A percentile compares a stretch with the other conserved stretches of the same genome.
Evolutionary conservation across 805 yeast species (phyloP).

Genomic region (Kazachstania kunashirensis): DNA sequence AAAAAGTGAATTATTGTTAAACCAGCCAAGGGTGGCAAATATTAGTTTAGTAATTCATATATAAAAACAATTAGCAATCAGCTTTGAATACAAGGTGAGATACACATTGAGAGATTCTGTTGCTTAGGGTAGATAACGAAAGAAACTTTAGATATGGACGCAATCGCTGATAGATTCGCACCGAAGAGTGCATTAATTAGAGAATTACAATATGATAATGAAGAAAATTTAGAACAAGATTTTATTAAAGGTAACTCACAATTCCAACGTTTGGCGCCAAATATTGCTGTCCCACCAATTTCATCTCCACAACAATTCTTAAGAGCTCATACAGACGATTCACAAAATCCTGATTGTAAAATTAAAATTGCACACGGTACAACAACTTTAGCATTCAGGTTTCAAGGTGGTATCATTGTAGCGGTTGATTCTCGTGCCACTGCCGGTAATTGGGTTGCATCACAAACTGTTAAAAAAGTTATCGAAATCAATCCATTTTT

Average conservation of each 20-base stretch:
- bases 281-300: slow-evolving; percentile 68
- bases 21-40: too few species aligned
- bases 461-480: slow-evolving; percentile 95
- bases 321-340: slow-evolving; percentile 97
- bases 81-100: too few species aligned
- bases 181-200: slow-evolving; percentile 16
- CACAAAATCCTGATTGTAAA: slow-evolving; percentile 82
- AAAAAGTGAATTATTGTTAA: too few species aligned
- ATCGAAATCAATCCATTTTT: slow-evolving; percentile 92
- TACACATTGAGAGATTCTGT: too few species aligned
- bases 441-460: slow-evolving; percentile 96
- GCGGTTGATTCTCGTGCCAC: slow-evolving; percentile 98
- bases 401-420: slow-evolving; percentile 88
- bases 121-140: too few species aligned
- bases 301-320: slow-evolving; percentile 84
- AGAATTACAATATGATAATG: slow-evolving; percentile 24
- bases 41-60: too few species aligned
- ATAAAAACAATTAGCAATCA: too few species aligned
- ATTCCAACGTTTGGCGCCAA: slow-evolving; percentile 39
- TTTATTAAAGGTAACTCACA: slow-evolving; percentile 27
- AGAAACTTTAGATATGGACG: slow-evolving; percentile 27
- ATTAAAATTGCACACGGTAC: slow-evolving; percentile 98
- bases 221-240: slow-evolving; percentile 29
- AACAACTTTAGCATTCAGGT: slow-evolving; percentile 94
- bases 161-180: slow-evolving; percentile 26